A percentile compares a stretch with the other conserved stretches of the same genome.
phyloP scores from a whole-genome alignment of 2,329 filamentous ascomycete genomes.

The Rosellinia necatrix region DNA sequence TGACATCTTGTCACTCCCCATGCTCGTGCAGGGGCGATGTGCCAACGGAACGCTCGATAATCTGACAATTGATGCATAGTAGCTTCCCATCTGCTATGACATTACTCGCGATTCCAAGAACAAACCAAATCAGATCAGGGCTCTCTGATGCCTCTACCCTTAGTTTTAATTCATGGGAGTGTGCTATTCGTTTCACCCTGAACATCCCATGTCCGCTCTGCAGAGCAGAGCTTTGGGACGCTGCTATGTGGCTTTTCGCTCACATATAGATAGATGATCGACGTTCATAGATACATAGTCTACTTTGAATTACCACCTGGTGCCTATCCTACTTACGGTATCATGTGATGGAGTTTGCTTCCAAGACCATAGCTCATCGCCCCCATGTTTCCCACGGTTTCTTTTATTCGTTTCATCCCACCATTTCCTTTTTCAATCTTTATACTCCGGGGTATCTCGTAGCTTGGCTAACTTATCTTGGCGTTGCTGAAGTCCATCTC shows the following conservation, averaged over 20 bases:
- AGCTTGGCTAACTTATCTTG: constrained; percentile 58
- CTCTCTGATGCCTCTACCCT: constrained; percentile 63
- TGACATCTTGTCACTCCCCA: constrained; percentile 6
- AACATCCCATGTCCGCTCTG: constrained; percentile 47
- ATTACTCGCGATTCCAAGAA: constrained; percentile 62
- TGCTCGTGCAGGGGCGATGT: not conserved
- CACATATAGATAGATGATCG: constrained; percentile 4
- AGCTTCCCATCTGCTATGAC: constrained; percentile 58
- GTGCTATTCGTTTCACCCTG: constrained; percentile 68
- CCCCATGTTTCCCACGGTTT: not conserved
- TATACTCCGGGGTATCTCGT: constrained; percentile 3
- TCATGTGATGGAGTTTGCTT: not conserved
- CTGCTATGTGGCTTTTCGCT: not conserved
- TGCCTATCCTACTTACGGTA: not conserved
- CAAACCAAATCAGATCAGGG: constrained; percentile 50
- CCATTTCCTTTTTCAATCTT: not conserved
- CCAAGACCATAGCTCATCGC: not conserved
- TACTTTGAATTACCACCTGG: not conserved
- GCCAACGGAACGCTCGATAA: constrained; percentile 49
- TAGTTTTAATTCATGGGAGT: constrained; percentile 46
- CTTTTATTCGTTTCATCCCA: not conserved
- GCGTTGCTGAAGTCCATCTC: constrained; percentile 76
- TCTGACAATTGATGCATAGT: constrained; percentile 60
- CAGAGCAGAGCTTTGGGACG: not conserved
- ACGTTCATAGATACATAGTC: not conserved